Conservation (phyloP, 495 filamentous ascomycete species). For the Penicillium subrubescens region DNA sequence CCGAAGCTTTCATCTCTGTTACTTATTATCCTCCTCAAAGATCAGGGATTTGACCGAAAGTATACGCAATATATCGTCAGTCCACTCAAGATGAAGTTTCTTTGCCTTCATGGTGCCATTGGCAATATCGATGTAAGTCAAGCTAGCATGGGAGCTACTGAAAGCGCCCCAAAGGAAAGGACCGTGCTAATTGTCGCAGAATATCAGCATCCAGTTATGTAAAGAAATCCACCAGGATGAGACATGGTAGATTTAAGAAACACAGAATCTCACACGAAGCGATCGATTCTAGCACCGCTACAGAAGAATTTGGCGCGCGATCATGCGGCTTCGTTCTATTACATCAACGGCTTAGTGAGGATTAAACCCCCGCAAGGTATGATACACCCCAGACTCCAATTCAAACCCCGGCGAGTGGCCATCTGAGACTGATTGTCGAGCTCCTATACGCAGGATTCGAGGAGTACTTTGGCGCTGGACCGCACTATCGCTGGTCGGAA, state of each 20-base stretch:
- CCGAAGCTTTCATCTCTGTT: background rate
- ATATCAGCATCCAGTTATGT: slow-evolving; percentile 56
- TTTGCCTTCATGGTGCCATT: slow-evolving; percentile 37
- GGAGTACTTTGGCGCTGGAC: slow-evolving; percentile 55
- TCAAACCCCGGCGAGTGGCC: background rate
- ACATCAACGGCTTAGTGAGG: slow-evolving; percentile 47
- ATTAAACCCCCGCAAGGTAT: slow-evolving; percentile 44
- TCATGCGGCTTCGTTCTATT: slow-evolving; percentile 46
- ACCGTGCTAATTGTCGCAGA: slow-evolving; percentile 31
- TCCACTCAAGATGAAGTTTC: slow-evolving; percentile 26
- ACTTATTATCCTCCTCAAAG: background rate
- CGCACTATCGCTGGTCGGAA: slow-evolving; percentile 55
- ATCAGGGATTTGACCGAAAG: background rate
- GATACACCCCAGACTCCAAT: background rate
- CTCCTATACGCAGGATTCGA: slow-evolving; percentile 38
- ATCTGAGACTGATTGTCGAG: background rate
- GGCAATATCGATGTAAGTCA: slow-evolving; percentile 34
- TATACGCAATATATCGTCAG: background rate
- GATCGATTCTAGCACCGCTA: slow-evolving; percentile 34
- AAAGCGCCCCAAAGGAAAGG: background rate
- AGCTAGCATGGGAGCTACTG: background rate
- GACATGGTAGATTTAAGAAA: background rate
- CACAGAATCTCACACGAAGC: background rate
- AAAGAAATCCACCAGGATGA: background rate
- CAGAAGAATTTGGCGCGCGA: slow-evolving; percentile 47